Evolutionary conservation across 2,329 filamentous ascomycete species (phyloP), one percentile per base, ranked within the genome.

Genomic region (Scedosporium boydii): DNA sequence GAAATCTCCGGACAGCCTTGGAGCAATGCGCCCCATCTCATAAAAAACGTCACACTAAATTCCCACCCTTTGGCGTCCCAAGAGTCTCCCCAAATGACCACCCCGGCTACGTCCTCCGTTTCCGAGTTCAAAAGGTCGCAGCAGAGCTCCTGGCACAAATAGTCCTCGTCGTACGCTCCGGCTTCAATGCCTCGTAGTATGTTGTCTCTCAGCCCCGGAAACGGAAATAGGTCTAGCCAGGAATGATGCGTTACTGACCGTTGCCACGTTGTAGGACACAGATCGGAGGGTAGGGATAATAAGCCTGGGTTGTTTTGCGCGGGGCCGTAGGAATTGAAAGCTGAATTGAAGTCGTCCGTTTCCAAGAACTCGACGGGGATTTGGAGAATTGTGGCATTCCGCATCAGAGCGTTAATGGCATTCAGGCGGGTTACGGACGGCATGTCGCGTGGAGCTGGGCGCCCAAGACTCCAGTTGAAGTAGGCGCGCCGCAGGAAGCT

Each of bases 351-450:
- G 51, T 55, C 51, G 3, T 55, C 51, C 16, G 51, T 55, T 26
- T 55, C 51, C 10, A 55, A 26, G 51, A 23, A 23, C 51, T 23
- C 51, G 14, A 18, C 18, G 6, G 34, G 23, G 12, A 62, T 59
- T 14, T 46, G n/a, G 2, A 62, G 18, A 16, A 58, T 26, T 3
- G 53, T 14, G 6, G 61, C 61, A 26, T 62, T 62, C n/a, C 61
- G 26, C 3, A n/a, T 27, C 1, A 62, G 42, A 26, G 56, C 61
- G 0, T 59, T 56, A 7, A 59, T 41, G 41, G 61, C 29, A 38
- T 59, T 62, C 7, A 62, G 26, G 41, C 56, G 56, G 3, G 61
- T 62, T 1, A 62, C 26, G 23, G 12, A 9, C 16, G 61, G 61
- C 27, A 62, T 14, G 55, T 59, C 57, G 4, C 27, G 42, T 5